Conservation (phyloP, 441 rosid species). For the Sinapis alba region DNA sequence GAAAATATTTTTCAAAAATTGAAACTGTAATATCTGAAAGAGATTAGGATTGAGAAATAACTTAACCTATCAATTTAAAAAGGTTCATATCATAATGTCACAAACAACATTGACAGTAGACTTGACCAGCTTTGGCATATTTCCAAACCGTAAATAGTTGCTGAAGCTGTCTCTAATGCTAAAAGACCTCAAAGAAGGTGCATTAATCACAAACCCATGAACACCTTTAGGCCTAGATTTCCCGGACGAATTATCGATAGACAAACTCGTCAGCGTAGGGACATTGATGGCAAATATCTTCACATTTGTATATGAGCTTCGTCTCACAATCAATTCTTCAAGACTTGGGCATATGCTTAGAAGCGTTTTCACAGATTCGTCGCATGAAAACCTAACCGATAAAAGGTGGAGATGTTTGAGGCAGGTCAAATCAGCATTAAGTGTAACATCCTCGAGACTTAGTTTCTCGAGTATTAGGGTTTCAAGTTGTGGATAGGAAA, state of each 20-base stretch:
- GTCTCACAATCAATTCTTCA: neutral
- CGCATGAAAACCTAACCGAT: neutral
- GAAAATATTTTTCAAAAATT: neutral
- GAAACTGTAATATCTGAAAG: neutral
- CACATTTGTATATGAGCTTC: neutral
- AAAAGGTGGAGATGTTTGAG: neutral
- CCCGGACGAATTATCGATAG: neutral
- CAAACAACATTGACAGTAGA: neutral
- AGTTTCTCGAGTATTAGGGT: neutral
- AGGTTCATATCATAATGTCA: constrained; percentile 82
- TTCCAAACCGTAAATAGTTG: neutral
- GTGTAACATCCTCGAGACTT: neutral
- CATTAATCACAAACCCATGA: neutral
- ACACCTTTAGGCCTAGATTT: constrained; percentile 1
- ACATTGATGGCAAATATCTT: neutral
- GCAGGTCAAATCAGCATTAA: neutral
- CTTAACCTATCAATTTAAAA: neutral
- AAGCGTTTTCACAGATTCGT: neutral
- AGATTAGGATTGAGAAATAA: neutral
- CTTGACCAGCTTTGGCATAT: neutral
- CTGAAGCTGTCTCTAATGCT: neutral
- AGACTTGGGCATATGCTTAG: neutral
- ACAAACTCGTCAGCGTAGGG: neutral
- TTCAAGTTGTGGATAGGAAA: neutral
- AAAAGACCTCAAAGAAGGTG: neutral